These are phyloP conservation scores for Breynia disticha DNA, from an alignment of 441 rosid species.

Conservation along the genomic window DNA sequence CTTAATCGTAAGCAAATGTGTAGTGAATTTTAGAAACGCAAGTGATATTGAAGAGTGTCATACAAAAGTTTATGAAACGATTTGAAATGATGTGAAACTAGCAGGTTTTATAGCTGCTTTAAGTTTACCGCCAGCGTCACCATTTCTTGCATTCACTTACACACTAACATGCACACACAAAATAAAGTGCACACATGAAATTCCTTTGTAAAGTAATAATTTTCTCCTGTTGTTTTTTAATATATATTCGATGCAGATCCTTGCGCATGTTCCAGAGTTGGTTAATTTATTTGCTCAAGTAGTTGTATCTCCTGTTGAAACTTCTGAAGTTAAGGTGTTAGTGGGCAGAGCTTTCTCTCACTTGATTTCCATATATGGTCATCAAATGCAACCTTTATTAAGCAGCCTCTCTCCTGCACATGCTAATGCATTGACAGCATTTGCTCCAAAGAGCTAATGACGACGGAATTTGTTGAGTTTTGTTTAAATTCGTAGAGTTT, in stretches of 20 bases:
- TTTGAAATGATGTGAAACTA: too few species aligned
- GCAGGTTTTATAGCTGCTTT: too few species aligned
- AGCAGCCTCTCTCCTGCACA: constrained; percentile 67
- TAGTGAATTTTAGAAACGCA: too few species aligned
- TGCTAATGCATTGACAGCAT: constrained; percentile 74
- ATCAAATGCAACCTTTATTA: constrained; percentile 81
- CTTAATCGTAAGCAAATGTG: not conserved
- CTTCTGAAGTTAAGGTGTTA: constrained; percentile 74
- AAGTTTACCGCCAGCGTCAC: too few species aligned
- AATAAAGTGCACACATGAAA: too few species aligned
- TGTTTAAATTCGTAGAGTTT: too few species aligned
- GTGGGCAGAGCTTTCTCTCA: constrained; percentile 85
- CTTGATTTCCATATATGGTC: constrained; percentile 65
- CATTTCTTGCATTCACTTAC: too few species aligned
- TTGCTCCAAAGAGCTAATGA: constrained; percentile 49
- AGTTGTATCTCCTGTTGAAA: constrained; percentile 68
- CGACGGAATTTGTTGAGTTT: constrained; percentile 1
- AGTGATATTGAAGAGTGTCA: too few species aligned
- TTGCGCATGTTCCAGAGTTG: constrained; percentile 72
- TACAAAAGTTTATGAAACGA: too few species aligned
- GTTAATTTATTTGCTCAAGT: constrained; percentile 87
- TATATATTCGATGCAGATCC: constrained; percentile 41
- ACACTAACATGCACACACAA: too few species aligned
- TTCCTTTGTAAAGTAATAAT: too few species aligned
- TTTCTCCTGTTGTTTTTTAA: constrained; percentile 1